Conservation (phyloP, 306 rosid species). For the Begonia loranthoides region DNA sequence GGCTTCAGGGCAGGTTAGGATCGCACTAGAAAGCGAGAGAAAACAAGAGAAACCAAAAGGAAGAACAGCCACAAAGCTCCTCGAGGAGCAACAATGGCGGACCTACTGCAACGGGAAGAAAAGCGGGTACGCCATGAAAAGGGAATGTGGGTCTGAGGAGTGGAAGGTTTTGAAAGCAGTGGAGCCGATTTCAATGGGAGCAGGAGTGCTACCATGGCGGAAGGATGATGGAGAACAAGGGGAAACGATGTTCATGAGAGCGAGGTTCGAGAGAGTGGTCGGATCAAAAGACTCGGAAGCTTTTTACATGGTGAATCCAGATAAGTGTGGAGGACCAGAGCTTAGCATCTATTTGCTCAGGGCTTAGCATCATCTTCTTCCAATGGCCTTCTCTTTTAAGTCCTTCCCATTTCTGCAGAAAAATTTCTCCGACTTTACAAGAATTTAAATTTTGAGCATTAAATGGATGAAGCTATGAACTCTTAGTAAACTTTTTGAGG, state of each 20-base stretch:
- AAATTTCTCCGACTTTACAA: too few relatives aligned
- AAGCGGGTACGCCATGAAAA: conserved; percentile 46
- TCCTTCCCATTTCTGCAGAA: too few relatives aligned
- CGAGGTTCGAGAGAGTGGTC: conserved; percentile 75
- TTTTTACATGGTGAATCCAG: conserved; percentile 76
- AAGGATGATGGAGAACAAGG: conserved; percentile 39
- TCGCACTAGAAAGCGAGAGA: conserved; percentile 71
- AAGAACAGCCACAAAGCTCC: conserved; percentile 11
- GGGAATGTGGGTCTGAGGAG: conserved; percentile 55
- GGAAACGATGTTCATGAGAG: conserved; percentile 87
- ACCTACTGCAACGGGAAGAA: conserved; percentile 75
- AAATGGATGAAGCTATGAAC: too few relatives aligned
- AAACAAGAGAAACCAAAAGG: conserved; percentile 3
- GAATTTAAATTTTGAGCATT: too few relatives aligned
- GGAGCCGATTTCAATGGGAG: conserved; percentile 76
- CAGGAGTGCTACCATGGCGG: conserved; percentile 57
- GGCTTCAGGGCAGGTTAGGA: conserved; percentile 79
- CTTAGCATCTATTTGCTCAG: conserved; percentile 74
- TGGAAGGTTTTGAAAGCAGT: conserved; percentile 73
- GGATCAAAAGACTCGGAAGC: conserved; percentile 85
- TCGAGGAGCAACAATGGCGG: conserved; percentile 62
- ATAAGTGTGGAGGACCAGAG: conserved; percentile 66
- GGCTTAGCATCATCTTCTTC: conserved; percentile 17
- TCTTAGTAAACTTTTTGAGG: too few relatives aligned
- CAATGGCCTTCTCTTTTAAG: too few relatives aligned